phyloP scores from a whole-genome alignment of 441 rosid species.

The Metrosideros polymorpha region DNA sequence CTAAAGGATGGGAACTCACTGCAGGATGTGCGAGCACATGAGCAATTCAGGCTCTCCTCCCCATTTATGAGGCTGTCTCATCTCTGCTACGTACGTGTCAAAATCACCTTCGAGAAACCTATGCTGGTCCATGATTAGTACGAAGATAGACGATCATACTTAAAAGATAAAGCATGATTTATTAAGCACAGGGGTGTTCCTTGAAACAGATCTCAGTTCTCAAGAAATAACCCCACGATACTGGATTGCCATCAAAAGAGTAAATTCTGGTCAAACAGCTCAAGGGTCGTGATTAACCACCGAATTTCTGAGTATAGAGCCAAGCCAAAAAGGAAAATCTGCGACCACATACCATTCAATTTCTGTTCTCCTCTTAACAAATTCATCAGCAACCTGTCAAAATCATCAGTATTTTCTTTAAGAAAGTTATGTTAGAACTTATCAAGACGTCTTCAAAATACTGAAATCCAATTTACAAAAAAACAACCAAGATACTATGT shows the following conservation, averaged over 20 bases:
- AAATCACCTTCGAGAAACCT: constrained; percentile 71
- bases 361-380: constrained; percentile 51
- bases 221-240: neutral
- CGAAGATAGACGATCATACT: neutral
- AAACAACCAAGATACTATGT: neutral
- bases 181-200: no score
- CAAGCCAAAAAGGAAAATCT: neutral
- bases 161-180: neutral
- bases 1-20: constrained; percentile 20
- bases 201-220: neutral
- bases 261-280: neutral
- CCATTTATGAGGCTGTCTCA: constrained; percentile 63
- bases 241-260: neutral
- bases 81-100: constrained; percentile 40
- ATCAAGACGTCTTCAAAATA: neutral
- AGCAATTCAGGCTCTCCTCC: constrained; percentile 82
- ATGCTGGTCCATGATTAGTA: neutral
- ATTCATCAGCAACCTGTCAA: constrained; percentile 64
- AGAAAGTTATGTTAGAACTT: neutral
- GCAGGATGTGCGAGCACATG: constrained; percentile 60
- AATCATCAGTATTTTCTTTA: neutral
- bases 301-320: neutral
- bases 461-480: neutral
- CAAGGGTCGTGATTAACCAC: neutral
- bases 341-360: constrained; percentile 44